phyloP scores from a whole-genome alignment of 1,284 basidiomycete species.

The Exsudoporus floridanus region DNA sequence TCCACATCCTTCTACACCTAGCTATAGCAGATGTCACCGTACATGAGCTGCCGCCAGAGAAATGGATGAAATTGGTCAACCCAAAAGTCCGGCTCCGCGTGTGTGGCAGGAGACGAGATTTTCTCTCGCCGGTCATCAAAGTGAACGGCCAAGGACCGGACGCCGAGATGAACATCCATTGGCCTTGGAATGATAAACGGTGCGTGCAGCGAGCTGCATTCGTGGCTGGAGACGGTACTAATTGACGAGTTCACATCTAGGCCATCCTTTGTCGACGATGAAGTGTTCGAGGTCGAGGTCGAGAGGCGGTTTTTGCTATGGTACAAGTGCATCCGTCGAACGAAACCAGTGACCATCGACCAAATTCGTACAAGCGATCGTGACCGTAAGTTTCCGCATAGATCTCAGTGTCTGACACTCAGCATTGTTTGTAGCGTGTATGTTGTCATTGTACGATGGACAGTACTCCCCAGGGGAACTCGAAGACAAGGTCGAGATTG shows the following conservation, averaged over 20 bases:
- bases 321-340: conserved; percentile 16
- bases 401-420: not conserved
- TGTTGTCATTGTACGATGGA: conserved; percentile 9
- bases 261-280: not conserved
- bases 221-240: not conserved
- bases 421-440: conserved; percentile 1
- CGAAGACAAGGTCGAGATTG: conserved; percentile 3
- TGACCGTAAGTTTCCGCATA: not conserved
- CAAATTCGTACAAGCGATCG: not conserved
- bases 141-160: not conserved
- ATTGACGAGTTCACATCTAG: not conserved
- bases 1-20: not conserved
- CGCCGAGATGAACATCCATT: not conserved
- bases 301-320: conserved; percentile 11
- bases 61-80: conserved; percentile 10
- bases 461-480: not conserved
- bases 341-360: not conserved
- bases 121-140: conserved; percentile 13
- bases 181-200: conserved; percentile 5
- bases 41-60: conserved; percentile 12
- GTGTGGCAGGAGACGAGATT: not conserved
- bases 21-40: conserved; percentile 15
- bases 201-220: conserved; percentile 3
- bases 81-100: conserved; percentile 15
- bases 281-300: conserved; percentile 9